Conservation (phyloP, 2,329 filamentous ascomycete species). For the Ceratocystis diversiconidia region DNA sequence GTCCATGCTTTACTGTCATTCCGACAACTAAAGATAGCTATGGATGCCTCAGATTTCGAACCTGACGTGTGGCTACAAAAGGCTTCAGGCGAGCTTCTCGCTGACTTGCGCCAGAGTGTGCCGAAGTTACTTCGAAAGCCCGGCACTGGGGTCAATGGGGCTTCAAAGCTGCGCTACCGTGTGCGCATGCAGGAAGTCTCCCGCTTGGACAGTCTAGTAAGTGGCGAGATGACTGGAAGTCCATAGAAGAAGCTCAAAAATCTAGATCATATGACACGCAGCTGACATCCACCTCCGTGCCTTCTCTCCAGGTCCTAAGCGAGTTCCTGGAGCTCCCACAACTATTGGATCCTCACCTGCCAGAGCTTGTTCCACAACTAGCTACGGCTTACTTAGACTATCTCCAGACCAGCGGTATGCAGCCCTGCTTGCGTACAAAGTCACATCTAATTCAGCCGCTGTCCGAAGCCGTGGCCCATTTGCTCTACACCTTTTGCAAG, state of each 20-base stretch:
- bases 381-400: conserved; percentile 62
- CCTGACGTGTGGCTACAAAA: conserved; percentile 48
- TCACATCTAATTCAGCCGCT: conserved; percentile 39
- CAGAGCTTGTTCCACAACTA: conserved; percentile 58
- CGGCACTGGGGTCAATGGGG: conserved; percentile 29
- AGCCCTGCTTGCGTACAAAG: conserved; percentile 23
- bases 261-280: conserved; percentile 20
- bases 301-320: conserved; percentile 47
- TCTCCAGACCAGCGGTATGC: conserved; percentile 34
- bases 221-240: conserved; percentile 3
- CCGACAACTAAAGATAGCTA: background rate
- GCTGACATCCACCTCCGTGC: background rate
- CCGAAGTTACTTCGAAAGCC: conserved; percentile 38
- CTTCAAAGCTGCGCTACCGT: conserved; percentile 31
- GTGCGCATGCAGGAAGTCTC: conserved; percentile 37
- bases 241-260: conserved; percentile 11
- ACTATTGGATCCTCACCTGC: conserved; percentile 72
- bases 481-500: conserved; percentile 88
- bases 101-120: conserved; percentile 42
- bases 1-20: no score
- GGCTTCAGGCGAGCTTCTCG: conserved; percentile 40
- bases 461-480: conserved; percentile 56
- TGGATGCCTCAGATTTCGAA: conserved; percentile 49
- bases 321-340: conserved; percentile 93
- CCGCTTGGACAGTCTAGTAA: conserved; percentile 35